These are phyloP conservation scores for Silene conica DNA, from an alignment of 148 eudicot species.

Conservation along the genomic window DNA sequence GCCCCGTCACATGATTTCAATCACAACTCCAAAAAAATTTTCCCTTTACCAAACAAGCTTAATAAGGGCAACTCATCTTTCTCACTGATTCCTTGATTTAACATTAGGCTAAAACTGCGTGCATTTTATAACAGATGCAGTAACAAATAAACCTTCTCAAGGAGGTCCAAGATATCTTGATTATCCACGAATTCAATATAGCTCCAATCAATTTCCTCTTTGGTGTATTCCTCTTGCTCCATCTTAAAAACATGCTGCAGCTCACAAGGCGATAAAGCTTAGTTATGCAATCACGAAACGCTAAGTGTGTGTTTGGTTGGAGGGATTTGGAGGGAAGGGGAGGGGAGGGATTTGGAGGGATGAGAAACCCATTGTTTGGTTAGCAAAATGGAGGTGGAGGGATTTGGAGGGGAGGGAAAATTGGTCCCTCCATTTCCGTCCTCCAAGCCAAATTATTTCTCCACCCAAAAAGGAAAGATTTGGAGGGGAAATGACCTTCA, in stretches of 20 bases:
- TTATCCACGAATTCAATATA: slow-evolving; percentile 97
- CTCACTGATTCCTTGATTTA: neutral
- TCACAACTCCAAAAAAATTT: neutral
- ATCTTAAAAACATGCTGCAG: slow-evolving; percentile 96
- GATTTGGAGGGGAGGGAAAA: too few species aligned
- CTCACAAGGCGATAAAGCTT: slow-evolving; percentile 21
- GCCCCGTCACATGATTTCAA: neutral
- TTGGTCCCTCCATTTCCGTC: too few species aligned
- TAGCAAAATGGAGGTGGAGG: too few species aligned
- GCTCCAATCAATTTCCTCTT: slow-evolving; percentile 92
- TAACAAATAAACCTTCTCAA: slow-evolving; percentile 63
- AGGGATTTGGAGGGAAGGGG: too few species aligned
- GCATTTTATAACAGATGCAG: neutral
- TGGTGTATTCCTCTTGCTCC: slow-evolving; percentile 95
- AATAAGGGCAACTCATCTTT: neutral
- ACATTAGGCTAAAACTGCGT: neutral
- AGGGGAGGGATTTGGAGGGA: too few species aligned
- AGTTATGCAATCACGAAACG: slow-evolving; percentile 1
- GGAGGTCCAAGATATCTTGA: slow-evolving; percentile 94
- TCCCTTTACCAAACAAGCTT: neutral
- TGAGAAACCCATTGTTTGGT: too few species aligned
- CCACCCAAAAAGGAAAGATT: too few species aligned
- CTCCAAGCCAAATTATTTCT: too few species aligned
- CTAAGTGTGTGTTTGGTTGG: neutral
- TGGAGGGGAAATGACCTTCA: too few species aligned